phyloP scores from a whole-genome alignment of 495 filamentous ascomycete genomes.

The Aspergillus bridgeri region DNA sequence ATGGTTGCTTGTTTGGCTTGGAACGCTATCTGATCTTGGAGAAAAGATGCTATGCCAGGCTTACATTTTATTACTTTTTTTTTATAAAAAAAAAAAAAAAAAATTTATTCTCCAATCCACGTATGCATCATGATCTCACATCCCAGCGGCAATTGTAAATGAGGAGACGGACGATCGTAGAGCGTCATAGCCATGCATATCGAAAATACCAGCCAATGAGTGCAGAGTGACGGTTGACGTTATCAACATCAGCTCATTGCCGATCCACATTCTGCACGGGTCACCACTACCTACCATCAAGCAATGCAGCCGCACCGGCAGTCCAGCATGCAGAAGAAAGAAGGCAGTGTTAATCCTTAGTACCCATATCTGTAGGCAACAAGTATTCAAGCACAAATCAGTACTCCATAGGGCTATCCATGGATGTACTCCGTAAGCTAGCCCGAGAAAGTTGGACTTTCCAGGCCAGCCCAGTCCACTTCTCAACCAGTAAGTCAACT shows the following conservation, averaged over 20 bases:
- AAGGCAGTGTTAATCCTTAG: not conserved
- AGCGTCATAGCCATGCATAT: not conserved
- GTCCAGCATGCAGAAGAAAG: not conserved
- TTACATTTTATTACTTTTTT: too few species aligned
- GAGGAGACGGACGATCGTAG: not conserved
- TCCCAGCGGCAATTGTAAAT: too few species aligned
- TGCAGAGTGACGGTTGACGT: not conserved
- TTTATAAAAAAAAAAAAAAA: too few species aligned
- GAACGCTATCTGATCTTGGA: conserved; percentile 7
- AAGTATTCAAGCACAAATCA: not conserved
- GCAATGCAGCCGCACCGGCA: too few species aligned
- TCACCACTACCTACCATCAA: not conserved
- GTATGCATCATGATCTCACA: not conserved
- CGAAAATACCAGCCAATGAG: not conserved
- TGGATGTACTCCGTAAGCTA: too few species aligned
- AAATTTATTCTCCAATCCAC: not conserved
- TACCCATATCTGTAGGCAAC: not conserved
- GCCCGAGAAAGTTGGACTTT: too few species aligned
- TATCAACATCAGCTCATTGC: not conserved
- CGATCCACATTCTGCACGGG: not conserved
- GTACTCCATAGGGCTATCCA: too few species aligned
- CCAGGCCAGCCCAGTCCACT: too few species aligned
- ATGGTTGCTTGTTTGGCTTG: not conserved
- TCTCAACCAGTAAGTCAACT: too few species aligned
- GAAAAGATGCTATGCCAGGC: too few species aligned